Evolutionary conservation across 441 rosid genomes (phyloP).

Genomic region (California macrophylla): DNA sequence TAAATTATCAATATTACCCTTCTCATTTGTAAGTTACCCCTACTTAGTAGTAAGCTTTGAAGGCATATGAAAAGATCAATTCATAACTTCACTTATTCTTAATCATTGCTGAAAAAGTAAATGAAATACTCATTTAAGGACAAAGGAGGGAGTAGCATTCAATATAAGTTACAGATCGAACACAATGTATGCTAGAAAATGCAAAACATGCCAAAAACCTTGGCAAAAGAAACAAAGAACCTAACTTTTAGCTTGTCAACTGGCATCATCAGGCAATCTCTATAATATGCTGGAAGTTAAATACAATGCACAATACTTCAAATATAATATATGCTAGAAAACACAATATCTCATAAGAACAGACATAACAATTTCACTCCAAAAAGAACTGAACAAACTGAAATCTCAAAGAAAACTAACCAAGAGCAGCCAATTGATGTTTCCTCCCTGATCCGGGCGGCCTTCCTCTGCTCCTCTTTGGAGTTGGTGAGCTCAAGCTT

Average conservation of each 20-base stretch:
- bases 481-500: conserved; percentile 43
- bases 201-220: too few species aligned
- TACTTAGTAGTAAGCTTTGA: too few species aligned
- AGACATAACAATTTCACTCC: conserved; percentile 4
- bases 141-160: background rate
- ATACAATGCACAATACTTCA: background rate
- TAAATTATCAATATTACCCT: too few species aligned
- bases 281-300: background rate
- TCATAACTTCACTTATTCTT: too few species aligned
- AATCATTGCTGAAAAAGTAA: too few species aligned
- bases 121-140: too few species aligned
- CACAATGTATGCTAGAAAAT: too few species aligned
- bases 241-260: background rate
- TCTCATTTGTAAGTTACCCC: too few species aligned
- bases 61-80: too few species aligned
- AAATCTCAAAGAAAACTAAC: conserved; percentile 31
- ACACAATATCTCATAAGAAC: background rate
- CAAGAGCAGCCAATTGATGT: conserved; percentile 77
- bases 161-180: too few species aligned
- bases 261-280: background rate
- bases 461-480: conserved; percentile 64
- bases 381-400: conserved; percentile 7
- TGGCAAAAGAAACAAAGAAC: background rate
- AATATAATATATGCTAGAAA: background rate
- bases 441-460: conserved; percentile 98